Evolutionary conservation across 2,329 filamentous ascomycete genomes (phyloP).

Genomic region (Nemania serpens): DNA sequence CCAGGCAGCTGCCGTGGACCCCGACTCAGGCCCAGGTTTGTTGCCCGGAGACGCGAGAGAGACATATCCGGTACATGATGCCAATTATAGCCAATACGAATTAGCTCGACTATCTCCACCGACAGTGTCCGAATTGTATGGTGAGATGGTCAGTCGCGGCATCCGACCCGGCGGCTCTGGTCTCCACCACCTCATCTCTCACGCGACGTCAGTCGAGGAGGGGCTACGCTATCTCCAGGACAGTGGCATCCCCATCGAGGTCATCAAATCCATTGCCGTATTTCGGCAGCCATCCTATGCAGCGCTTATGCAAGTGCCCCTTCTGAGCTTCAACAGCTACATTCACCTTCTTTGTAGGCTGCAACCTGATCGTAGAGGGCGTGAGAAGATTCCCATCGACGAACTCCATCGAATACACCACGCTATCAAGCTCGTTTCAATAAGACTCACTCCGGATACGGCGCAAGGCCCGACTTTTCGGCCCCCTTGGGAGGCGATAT

Average conservation of each 20-base stretch:
- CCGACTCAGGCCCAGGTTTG: slow-evolving; percentile 35
- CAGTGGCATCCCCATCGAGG: slow-evolving; percentile 40
- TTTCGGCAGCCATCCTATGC: slow-evolving; percentile 29
- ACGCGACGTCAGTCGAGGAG: slow-evolving; percentile 53
- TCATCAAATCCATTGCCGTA: slow-evolving; percentile 30
- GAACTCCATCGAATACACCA: slow-evolving; percentile 39
- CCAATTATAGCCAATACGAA: slow-evolving; percentile 67
- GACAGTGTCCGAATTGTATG: slow-evolving; percentile 60
- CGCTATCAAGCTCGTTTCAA: slow-evolving; percentile 43
- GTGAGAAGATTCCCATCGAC: slow-evolving; percentile 29
- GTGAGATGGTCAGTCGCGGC: slow-evolving; percentile 57
- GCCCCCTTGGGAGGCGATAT: slow-evolving; percentile 50
- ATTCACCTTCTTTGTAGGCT: slow-evolving; percentile 55
- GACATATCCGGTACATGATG: slow-evolving; percentile 57
- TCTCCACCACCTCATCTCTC: slow-evolving; percentile 59
- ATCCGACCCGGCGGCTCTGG: slow-evolving; percentile 55
- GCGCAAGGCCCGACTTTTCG: slow-evolving; percentile 42
- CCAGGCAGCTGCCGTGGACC: slow-evolving; percentile 41
- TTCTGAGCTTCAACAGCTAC: slow-evolving; percentile 54
- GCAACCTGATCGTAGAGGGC: slow-evolving; percentile 38
- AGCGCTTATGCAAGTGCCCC: slow-evolving; percentile 40
- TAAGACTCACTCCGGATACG: slow-evolving; percentile 36
- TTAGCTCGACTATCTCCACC: slow-evolving; percentile 66
- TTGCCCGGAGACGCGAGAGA: slow-evolving; percentile 66
- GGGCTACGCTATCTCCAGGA: slow-evolving; percentile 57